These are phyloP conservation scores for Afroboletus lepidellus DNA, from an alignment of 1,284 basidiomycete genomes.

Conservation along the genomic window DNA sequence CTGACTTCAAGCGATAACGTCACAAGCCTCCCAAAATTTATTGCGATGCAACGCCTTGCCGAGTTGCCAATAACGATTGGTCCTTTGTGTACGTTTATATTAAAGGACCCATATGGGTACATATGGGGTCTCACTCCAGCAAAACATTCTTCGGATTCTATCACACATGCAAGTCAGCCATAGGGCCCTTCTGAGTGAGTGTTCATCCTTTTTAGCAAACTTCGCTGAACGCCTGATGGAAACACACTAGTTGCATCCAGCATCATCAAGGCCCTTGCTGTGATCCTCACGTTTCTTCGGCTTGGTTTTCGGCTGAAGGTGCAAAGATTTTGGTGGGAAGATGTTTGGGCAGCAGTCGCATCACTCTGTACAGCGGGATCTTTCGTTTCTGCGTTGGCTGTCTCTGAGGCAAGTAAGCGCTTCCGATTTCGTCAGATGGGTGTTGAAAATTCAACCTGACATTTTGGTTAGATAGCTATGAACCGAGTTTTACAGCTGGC, in stretches of 20 bases:
- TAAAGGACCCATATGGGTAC: not conserved
- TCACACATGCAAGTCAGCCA: conserved; percentile 1
- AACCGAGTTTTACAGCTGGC: not conserved
- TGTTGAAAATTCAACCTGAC: not conserved
- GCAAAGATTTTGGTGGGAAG: conserved; percentile 26
- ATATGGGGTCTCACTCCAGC: not conserved
- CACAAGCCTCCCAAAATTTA: too few species aligned
- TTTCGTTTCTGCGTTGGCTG: not conserved
- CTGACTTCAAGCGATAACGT: too few species aligned
- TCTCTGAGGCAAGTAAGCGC: not conserved
- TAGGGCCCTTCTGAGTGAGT: conserved; percentile 9
- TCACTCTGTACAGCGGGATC: not conserved
- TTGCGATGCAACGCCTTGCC: too few species aligned
- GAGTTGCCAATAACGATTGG: too few species aligned
- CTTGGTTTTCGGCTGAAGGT: conserved; percentile 17
- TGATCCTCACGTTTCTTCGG: conserved; percentile 17
- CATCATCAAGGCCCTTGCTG: conserved; percentile 2
- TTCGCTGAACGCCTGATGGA: not conserved
- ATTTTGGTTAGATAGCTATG: not conserved
- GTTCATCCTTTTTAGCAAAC: not conserved
- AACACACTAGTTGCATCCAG: conserved; percentile 6
- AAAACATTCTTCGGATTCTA: not conserved
- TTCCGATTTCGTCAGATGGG: not conserved
- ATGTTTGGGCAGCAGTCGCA: conserved; percentile 17
- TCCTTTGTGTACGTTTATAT: too few species aligned